Evolutionary conservation across 2,329 filamentous ascomycete genomes (phyloP).

Genomic region (Colletotrichum sp.): DNA sequence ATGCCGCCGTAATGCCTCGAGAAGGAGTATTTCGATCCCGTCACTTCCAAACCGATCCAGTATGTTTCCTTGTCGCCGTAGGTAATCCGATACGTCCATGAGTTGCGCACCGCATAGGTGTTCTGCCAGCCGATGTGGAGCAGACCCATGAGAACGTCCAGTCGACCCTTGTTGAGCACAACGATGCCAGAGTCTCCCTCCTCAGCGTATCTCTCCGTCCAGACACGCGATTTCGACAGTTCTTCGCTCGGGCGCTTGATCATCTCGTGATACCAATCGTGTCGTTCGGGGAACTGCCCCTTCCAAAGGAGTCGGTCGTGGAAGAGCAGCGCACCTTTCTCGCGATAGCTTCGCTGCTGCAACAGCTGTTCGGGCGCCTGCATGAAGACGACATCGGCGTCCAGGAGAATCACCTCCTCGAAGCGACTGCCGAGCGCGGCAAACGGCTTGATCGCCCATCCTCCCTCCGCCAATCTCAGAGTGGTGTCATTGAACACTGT

Average conservation of each 20-base stretch:
- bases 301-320: slow-evolving; percentile 47
- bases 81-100: slow-evolving; percentile 43
- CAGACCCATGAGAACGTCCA: slow-evolving; percentile 41
- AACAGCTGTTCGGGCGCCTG: slow-evolving; percentile 39
- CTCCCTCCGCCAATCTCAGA: slow-evolving; percentile 31
- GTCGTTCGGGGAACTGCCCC: slow-evolving; percentile 34
- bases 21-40: slow-evolving; percentile 41
- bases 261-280: slow-evolving; percentile 42
- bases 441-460: slow-evolving; percentile 48
- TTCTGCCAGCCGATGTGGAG: slow-evolving; percentile 52
- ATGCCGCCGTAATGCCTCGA: slow-evolving; percentile 46
- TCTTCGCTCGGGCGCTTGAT: slow-evolving; percentile 37
- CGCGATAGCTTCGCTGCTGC: slow-evolving; percentile 31
- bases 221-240: slow-evolving; percentile 39
- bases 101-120: slow-evolving; percentile 39
- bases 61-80: slow-evolving; percentile 53
- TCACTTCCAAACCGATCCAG: slow-evolving; percentile 50
- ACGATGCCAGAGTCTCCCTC: slow-evolving; percentile 48
- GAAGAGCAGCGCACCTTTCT: slow-evolving; percentile 41
- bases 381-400: slow-evolving; percentile 44
- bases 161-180: slow-evolving; percentile 43
- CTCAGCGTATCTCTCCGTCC: slow-evolving; percentile 44
- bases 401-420: slow-evolving; percentile 41
- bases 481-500: slow-evolving; percentile 36
- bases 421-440: slow-evolving; percentile 40